Evolutionary conservation across 768 basidiomycete genomes (phyloP).

Genomic region (Boletus eberwhitei): DNA sequence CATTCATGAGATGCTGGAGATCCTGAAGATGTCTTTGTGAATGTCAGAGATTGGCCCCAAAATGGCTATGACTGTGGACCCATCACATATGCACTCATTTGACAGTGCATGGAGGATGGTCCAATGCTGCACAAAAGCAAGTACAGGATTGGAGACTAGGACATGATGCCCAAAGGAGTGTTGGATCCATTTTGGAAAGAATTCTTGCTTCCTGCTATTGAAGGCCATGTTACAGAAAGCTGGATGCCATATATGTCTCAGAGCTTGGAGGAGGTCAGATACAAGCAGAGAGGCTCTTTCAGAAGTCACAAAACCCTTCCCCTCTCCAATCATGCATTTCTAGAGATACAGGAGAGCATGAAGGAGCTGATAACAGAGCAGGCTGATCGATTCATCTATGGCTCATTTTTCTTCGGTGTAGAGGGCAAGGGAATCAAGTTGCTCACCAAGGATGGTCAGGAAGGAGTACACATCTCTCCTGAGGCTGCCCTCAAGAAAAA

Average conservation of each 20-base stretch:
- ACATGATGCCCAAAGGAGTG: too few species aligned
- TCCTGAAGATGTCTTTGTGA: background rate
- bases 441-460: conserved; percentile 5
- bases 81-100: background rate
- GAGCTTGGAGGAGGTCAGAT: background rate
- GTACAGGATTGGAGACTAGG: background rate
- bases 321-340: background rate
- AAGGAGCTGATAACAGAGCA: background rate
- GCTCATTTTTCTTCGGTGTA: conserved; percentile 17
- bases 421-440: conserved; percentile 20
- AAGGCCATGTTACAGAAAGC: too few species aligned
- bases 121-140: background rate
- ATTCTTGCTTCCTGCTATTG: too few species aligned
- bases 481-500: background rate
- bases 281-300: background rate
- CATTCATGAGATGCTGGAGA: background rate
- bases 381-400: background rate
- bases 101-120: background rate
- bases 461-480: background rate
- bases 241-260: background rate
- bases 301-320: background rate
- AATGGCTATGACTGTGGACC: background rate
- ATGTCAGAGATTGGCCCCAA: background rate
- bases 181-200: too few species aligned
- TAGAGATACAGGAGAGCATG: background rate